Base-by-base conservation (phyloP, 306 rosid species). In the Inga leiocalycina region DNA sequence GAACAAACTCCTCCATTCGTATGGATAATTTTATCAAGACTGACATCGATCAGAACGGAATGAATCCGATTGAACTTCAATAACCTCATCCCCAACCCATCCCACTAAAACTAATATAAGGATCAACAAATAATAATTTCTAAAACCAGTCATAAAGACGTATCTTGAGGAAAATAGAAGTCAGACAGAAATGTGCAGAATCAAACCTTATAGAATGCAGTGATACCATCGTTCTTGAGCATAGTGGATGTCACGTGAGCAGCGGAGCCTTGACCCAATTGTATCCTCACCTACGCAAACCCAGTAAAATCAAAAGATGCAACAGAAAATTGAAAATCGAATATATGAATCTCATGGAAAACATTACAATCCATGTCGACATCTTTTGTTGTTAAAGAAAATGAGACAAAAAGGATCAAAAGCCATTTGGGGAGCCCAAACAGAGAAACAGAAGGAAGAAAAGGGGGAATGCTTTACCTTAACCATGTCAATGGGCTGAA, bases 241-340 rank as follows among this genome's bases (percentile, higher is more conserved):
- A 94, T 96, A 77, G 4, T 91, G 49, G 74, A 76, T 70, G 99
- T 89, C 62, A 96, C 94, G 64, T 85, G 87, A 12, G 8, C 93
- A 24, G 97, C 99, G 8, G 98, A 91, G 82, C 99, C 99, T 86
- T 94, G 99, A 72, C 99, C 99, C 87, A 96, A 74, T 86, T 96
- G 99, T 90, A 94, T 97, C 87, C 99, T 92, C 90, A 97, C 99
- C 99, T 97, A 79, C 45, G 77, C 49, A 51, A 85, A 75, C 46
- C 81, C 80, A 78, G 51, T 7, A 76, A 49, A 80, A 20, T 72
- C 8, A 57, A 76, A 52, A 45, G 32, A 34, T 52, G 59, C 59
- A 52, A 19, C n/a, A 48, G 15, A 48, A 48, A 48, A 14, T 49
- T 5, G 77, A n/a, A 59, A 59, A 8, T 0, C 76, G 71, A 92